Base-by-base conservation (phyloP, 208 protist genomes). In the Crithidia bombi region DNA sequence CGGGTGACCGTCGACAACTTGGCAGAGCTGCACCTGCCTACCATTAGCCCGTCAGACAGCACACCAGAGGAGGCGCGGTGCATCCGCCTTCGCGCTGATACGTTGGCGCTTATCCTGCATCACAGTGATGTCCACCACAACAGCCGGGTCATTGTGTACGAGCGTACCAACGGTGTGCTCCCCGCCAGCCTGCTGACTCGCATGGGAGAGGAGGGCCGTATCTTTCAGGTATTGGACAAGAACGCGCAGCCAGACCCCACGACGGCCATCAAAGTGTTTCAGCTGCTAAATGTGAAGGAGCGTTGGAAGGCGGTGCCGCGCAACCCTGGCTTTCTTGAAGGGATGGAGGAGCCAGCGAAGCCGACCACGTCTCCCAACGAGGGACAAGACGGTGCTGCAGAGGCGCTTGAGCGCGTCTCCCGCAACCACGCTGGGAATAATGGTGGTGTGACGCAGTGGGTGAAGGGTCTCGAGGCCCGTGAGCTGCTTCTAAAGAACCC, bases 161-260 rank as follows among this genome's bases (percentile, higher is more conserved):
- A 97, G 26, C 76, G 78, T 36, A 95, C 86, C 15, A 96, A 94
- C 61, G 92, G 94, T n/a, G 63, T 92, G 25, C 55, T 98, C 21
- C 67, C 76, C 9, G 89, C 89, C 7, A 79, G 79, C 47, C 61
- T 97, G 17, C 83, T 97, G 30, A 83, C 85, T 9, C 92, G 94
- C 32, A 72, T 96, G 43, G 86, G 81, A 12, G 59, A 69, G 5
- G 63, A 81, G 7, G 94, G 94, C 0, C 36, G 67, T 25, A 50
- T 98, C n/a, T 89, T 91, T 61, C 90, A 96, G 71, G 17, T 96
- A 11, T 78, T 97, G 35, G 89, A 94, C 57, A 85, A 83, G 38
- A 78, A 70, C 26, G 85, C 79, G 23, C 89, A 96, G 81, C 92
- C 92, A 15, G 91, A 92, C 69, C 83, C 77, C 0, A 83, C 83